Conservation (phyloP, 805 yeast genomes). For the Kluyveromyces aestuarii region DNA sequence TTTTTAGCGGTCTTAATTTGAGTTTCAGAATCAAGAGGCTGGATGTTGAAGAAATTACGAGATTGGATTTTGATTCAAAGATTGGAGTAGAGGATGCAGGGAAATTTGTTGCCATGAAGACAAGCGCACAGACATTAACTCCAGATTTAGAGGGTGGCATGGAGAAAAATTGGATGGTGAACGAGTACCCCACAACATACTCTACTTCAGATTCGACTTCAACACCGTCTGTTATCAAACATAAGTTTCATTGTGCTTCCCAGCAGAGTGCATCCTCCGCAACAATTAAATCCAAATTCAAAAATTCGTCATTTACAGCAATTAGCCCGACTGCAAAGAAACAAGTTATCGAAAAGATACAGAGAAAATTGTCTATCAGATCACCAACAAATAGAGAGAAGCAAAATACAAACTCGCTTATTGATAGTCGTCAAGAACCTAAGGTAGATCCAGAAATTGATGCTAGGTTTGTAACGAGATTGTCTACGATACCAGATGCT, state of each 20-base stretch:
- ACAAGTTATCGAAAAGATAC: conserved; percentile 1
- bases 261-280: not conserved
- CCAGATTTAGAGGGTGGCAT: conserved; percentile 14
- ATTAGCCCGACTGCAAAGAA: not conserved
- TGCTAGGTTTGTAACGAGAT: conserved; percentile 17
- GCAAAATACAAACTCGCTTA: not conserved
- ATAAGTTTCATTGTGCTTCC: conserved; percentile 8
- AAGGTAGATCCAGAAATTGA: not conserved
- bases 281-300: conserved; percentile 1
- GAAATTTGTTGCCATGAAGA: conserved; percentile 21
- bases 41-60: not conserved
- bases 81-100: conserved; percentile 2
- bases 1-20: not conserved
- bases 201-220: conserved; percentile 14
- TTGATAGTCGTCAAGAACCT: not conserved
- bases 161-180: conserved; percentile 7
- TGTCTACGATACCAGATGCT: conserved; percentile 25
- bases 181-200: conserved; percentile 6
- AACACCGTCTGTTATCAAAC: conserved; percentile 21
- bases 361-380: not conserved
- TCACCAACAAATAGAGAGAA: not conserved
- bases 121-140: conserved; percentile 27
- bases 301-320: not conserved
- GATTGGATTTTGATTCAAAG: not conserved
- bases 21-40: not conserved